phyloP scores from a whole-genome alignment of 805 yeast genomes.

The Barnettozyma botsteinii region DNA sequence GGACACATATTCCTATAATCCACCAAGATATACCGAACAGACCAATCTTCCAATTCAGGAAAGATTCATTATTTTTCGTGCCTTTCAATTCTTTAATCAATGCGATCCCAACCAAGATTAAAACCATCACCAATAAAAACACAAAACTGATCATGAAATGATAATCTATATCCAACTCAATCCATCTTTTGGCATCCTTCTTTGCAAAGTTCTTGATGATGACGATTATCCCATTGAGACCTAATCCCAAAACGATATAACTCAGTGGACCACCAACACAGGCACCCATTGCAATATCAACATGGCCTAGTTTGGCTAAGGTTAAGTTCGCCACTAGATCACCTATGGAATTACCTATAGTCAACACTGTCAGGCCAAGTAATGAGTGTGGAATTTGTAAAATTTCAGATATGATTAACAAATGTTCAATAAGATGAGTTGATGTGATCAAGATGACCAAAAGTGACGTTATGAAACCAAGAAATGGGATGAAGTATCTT shows the following conservation, averaged over 20 bases:
- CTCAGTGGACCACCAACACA: slow-evolving; percentile 92
- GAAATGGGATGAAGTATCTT: slow-evolving; percentile 25
- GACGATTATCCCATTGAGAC: slow-evolving; percentile 59
- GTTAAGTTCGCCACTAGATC: slow-evolving; percentile 82
- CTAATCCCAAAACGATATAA: slow-evolving; percentile 73
- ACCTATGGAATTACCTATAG: slow-evolving; percentile 89
- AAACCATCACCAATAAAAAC: slow-evolving; percentile 18
- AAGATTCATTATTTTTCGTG: slow-evolving; percentile 14
- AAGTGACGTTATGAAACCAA: slow-evolving; percentile 65
- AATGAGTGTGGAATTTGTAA: slow-evolving; percentile 68
- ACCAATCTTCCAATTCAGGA: slow-evolving; percentile 23
- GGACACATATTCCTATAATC: slow-evolving; percentile 19
- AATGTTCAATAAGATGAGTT: slow-evolving; percentile 57
- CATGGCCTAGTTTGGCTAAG: slow-evolving; percentile 73
- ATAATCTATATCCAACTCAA: slow-evolving; percentile 15
- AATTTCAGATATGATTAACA: slow-evolving; percentile 56
- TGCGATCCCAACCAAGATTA: slow-evolving; percentile 20
- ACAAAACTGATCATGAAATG: slow-evolving; percentile 22
- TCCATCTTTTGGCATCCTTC: slow-evolving; percentile 1
- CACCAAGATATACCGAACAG: slow-evolving; percentile 23
- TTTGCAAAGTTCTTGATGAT: slow-evolving; percentile 1
- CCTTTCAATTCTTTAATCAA: background rate
- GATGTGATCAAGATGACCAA: slow-evolving; percentile 68
- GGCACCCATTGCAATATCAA: slow-evolving; percentile 90
- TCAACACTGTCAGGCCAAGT: slow-evolving; percentile 82